Evolutionary conservation across 2,329 filamentous ascomycete genomes (phyloP).

Genomic region (Colletotrichum sp.): DNA sequence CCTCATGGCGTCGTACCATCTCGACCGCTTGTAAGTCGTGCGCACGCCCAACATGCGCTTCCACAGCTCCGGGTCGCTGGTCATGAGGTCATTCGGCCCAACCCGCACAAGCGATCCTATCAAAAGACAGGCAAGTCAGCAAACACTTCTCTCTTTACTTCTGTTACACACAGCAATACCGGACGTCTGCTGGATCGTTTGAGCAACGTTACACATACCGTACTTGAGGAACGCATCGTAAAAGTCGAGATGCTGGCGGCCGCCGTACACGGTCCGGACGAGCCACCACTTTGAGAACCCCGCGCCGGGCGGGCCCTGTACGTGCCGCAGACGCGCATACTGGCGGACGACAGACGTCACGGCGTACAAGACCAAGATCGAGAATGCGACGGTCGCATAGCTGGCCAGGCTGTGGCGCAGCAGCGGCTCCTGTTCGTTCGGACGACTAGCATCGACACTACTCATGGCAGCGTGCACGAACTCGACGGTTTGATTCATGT

Average conservation of each 20-base stretch:
- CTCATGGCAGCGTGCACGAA: not conserved
- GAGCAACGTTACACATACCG: slow-evolving; percentile 26
- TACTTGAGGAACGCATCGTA: slow-evolving; percentile 39
- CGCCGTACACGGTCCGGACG: slow-evolving; percentile 31
- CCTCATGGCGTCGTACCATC: slow-evolving; percentile 53
- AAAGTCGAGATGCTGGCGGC: slow-evolving; percentile 37
- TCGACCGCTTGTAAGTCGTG: slow-evolving; percentile 38
- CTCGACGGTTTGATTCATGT: not conserved
- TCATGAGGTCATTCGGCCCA: slow-evolving; percentile 46
- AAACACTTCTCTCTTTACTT: not conserved
- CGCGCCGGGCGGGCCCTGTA: slow-evolving; percentile 42
- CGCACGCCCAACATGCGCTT: slow-evolving; percentile 41
- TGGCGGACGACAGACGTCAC: slow-evolving; percentile 25
- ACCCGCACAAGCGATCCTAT: slow-evolving; percentile 31
- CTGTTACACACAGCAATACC: not conserved
- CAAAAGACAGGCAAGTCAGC: not conserved
- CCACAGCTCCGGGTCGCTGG: slow-evolving; percentile 42
- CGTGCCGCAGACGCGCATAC: slow-evolving; percentile 42
- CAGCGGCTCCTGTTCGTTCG: not conserved
- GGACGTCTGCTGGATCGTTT: not conserved
- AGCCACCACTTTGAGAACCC: slow-evolving; percentile 46
- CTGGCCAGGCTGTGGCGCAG: not conserved
- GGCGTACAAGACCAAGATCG: slow-evolving; percentile 8
- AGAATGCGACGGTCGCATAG: not conserved
- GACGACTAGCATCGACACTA: not conserved